Base-by-base conservation (phyloP, 2,329 filamentous ascomycete genomes). In the Sporothrix brasiliensis region DNA sequence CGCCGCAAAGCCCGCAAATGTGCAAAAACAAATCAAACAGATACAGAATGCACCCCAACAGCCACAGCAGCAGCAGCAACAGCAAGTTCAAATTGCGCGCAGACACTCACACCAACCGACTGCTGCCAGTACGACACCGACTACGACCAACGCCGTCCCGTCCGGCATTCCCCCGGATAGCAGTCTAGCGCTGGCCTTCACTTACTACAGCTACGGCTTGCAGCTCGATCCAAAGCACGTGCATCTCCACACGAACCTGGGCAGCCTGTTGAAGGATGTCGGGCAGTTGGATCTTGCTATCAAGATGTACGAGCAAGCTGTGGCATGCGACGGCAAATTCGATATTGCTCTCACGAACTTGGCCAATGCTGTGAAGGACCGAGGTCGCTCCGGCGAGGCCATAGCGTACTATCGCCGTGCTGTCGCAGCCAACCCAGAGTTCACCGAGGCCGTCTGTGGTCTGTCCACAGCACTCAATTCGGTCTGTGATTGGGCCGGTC, bases 341-440 rank as follows among this genome's bases (percentile, higher is more conserved):
- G 95, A 99, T 77, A 99, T 99, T 76, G 95, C 95, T 47, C 83
- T 99, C 69, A 97, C 95, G 4, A 99, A 99, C 76, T 85, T 99
- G 27, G 95, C 95, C 69, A 99, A 99, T 78, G 95, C 95, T 10
- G 94, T 99, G 74, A 99, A 99, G 79, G 95, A 99, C 78, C 93
- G 96, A 75, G 95, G 95, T 2, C 89, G 92, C 56, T 92, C 98
- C 74, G 91, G 89, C 70, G 95, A 99, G 78, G 95, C 95, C 1
- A 98, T 99, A 72, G 82, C 83, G 34, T 98, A 96, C 79, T 99
- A 99, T 82, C 92, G 89, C 76, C 88, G 94, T 73, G 95, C 95
- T 52, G 94, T 99, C 11, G 86, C 87, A 47, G 89, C 94, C n/a
- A 99, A 95, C 75, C 94, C 95, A 0, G 91, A 97, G 47, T 99